Conservation (phyloP, 257 asterid species). For the Plectranthus barbatus region DNA sequence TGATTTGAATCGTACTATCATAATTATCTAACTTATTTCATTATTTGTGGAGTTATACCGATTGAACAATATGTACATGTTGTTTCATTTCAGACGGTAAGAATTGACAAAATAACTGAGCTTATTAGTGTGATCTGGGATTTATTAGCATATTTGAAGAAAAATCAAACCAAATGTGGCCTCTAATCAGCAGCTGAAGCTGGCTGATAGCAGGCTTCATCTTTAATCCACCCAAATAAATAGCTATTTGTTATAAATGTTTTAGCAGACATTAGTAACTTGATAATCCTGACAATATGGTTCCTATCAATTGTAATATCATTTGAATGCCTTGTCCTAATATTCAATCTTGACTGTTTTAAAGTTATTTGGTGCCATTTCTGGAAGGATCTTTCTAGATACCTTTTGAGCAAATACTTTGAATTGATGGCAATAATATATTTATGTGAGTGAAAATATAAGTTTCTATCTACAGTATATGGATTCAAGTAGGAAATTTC, state of each 20-base stretch:
- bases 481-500: no score
- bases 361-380: not conserved
- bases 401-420: not conserved
- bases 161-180: not conserved
- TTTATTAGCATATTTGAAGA: not conserved
- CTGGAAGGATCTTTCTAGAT: not conserved
- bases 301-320: not conserved
- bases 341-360: no score
- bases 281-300: not conserved
- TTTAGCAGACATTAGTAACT: no score
- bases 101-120: not conserved
- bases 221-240: no score
- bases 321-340: not conserved
- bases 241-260: no score
- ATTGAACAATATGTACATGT: not conserved
- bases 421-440: not conserved
- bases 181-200: no score
- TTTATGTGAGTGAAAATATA: not conserved
- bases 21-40: no score
- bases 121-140: not conserved
- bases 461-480: no score
- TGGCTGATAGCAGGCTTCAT: no score
- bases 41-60: not conserved
- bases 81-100: not conserved
- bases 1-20: no score